A percentile compares a stretch with the other conserved stretches of the same genome.
Evolutionary conservation across 495 filamentous ascomycete species (phyloP).

Genomic region (Oidiodendron maius): DNA sequence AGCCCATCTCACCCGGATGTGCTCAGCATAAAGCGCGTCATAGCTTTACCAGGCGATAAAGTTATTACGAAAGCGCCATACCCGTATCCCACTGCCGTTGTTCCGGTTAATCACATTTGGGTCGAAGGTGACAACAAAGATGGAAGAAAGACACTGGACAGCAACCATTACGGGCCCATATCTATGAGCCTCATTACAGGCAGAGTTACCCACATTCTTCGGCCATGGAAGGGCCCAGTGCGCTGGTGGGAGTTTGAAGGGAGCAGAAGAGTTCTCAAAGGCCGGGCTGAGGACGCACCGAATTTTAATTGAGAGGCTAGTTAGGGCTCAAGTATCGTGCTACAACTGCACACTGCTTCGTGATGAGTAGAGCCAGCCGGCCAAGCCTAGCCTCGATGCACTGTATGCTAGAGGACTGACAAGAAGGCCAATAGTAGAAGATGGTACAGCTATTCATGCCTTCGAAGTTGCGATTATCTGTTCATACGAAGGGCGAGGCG

Average conservation of each 20-base stretch:
- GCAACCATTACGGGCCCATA: slow-evolving; percentile 70
- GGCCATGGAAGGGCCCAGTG: slow-evolving; percentile 49
- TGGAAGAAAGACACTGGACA: slow-evolving; percentile 53
- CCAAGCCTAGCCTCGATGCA: no score
- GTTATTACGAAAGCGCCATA: slow-evolving; percentile 58
- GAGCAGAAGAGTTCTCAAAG: slow-evolving; percentile 17
- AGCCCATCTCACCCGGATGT: slow-evolving; percentile 55
- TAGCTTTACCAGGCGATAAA: slow-evolving; percentile 64
- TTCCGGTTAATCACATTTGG: slow-evolving; percentile 73
- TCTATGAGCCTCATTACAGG: slow-evolving; percentile 57
- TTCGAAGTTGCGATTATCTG: no score
- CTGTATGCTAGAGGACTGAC: no score
- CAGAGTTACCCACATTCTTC: slow-evolving; percentile 54
- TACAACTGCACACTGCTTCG: slow-evolving; percentile 1
- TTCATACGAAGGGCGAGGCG: no score
- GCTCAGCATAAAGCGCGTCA: slow-evolving; percentile 62
- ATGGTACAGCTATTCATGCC: no score
- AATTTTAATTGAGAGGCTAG: slow-evolving; percentile 4
- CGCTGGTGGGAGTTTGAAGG: slow-evolving; percentile 42
- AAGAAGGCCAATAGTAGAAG: no score
- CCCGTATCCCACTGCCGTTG: slow-evolving; percentile 44
- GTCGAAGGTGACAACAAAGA: slow-evolving; percentile 66
- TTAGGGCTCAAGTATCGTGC: neutral
- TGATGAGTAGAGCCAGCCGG: no score
- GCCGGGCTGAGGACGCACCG: slow-evolving; percentile 26